Evolutionary conservation across 2,329 filamentous ascomycete species (phyloP).

Genomic region (Arthrobotrys iridis): DNA sequence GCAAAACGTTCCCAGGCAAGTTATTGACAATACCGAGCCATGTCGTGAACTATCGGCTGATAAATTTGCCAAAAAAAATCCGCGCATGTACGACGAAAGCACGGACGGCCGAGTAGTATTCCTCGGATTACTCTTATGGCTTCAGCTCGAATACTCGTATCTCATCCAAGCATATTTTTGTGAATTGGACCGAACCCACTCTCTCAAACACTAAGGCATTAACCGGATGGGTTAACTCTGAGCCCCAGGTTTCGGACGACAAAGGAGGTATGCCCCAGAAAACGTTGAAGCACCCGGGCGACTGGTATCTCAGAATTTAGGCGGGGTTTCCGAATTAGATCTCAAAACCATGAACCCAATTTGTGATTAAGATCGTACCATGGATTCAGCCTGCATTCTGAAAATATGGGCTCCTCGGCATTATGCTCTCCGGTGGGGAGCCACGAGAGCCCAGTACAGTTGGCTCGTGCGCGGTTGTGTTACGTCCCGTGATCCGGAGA

Average conservation of each 20-base stretch:
- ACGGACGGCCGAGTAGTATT: neutral
- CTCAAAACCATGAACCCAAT: neutral
- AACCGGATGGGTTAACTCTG: constrained; percentile 11
- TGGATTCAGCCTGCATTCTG: constrained; percentile 14
- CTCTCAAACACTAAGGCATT: neutral
- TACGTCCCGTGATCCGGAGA: constrained; percentile 3
- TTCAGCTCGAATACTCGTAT: neutral
- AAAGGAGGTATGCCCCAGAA: constrained; percentile 10
- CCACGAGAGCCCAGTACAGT: neutral
- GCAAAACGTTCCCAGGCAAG: constrained; percentile 2
- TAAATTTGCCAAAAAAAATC: neutral
- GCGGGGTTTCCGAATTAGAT: constrained; percentile 24
- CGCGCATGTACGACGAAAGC: neutral
- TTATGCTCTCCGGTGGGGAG: neutral
- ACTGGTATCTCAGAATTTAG: constrained; percentile 20
- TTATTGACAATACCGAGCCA: neutral
- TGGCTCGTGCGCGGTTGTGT: constrained; percentile 3
- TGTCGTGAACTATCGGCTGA: neutral
- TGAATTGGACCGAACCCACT: neutral
- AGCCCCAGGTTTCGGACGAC: constrained; percentile 19
- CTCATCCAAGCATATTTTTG: neutral
- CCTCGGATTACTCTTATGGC: neutral
- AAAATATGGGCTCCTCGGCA: neutral
- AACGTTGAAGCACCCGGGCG: constrained; percentile 10
- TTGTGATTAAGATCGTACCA: constrained; percentile 1